Evolutionary conservation across 345 rosid species (phyloP), one percentile per base, ranked within the genome.

Genomic region (Rhodamnia rubescens): DNA sequence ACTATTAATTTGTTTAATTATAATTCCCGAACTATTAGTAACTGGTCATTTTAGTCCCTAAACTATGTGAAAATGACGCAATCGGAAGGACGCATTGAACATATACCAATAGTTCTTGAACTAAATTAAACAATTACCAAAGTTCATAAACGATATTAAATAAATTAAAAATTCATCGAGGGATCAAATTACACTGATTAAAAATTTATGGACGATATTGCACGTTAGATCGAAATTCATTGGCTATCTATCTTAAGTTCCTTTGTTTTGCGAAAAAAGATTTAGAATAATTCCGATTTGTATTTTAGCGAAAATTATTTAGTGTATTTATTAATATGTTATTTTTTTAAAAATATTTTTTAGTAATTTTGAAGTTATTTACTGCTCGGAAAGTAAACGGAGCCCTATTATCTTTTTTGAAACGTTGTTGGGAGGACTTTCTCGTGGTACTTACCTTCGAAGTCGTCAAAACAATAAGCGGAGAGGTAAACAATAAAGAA

Each of bases 131-230:
- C 20, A 14, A 15, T 15, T 14, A 29, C 1, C 2, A 32, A 18
- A 69, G 3, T 5, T 18, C 1, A 69, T 8, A 0, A 6, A 69
- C 0, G 6, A 29, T 4, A 64, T 16, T 32, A 18, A 18, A 18
- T 1, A 69, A 69, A 32, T 64, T 3, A 32, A 53, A 64, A 32
- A 3, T 64, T 32, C 44, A 32, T 1, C 11, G 0, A 32, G 11
- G 3, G 12, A 69, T 2, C 24, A 9, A 3, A 69, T 32, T 32
- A 1, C 22, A 32, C 7, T 5, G 18, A 32, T 69, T 18, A 32
- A 32, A 64, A 64, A 5, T 69, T 24, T 2, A 36, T 0, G 6
- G 5, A 9, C 2, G 11, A 69, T 36, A 69, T 8, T 20, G 2
- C 8, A 15, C 1, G 15, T 29, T 7, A 11, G 2, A 36, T 1